Conservation (phyloP, 2,329 filamentous ascomycete genomes). For the Nemania abortiva region DNA sequence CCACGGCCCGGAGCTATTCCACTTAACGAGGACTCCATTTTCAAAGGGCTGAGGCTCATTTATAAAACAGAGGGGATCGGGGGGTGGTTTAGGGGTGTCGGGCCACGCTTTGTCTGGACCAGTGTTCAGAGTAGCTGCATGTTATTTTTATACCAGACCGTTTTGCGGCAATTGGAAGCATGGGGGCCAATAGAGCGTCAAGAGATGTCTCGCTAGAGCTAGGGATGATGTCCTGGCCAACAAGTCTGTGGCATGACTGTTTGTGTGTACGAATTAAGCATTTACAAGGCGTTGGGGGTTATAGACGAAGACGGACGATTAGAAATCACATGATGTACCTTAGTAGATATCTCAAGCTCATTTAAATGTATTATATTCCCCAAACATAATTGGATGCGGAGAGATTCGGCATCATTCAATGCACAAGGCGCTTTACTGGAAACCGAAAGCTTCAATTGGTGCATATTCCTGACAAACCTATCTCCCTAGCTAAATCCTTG, state of each 20-base stretch:
- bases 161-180: conserved; percentile 80
- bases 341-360: conserved; percentile 45
- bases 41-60: conserved; percentile 85
- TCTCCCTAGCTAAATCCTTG: too few species aligned
- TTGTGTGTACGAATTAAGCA: conserved; percentile 45
- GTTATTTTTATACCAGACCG: conserved; percentile 92
- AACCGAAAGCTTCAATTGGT: neutral
- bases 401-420: neutral
- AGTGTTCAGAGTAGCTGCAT: conserved; percentile 97
- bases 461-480: too few species aligned
- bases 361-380: conserved; percentile 32
- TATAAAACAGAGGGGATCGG: conserved; percentile 89
- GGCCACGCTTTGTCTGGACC: conserved; percentile 93
- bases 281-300: conserved; percentile 50
- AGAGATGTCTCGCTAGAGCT: conserved; percentile 45
- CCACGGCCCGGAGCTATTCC: conserved; percentile 81
- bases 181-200: conserved; percentile 55
- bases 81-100: conserved; percentile 95
- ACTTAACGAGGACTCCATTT: conserved; percentile 89
- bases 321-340: conserved; percentile 37
- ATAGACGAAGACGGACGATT: conserved; percentile 44
- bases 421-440: neutral
- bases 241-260: conserved; percentile 7
- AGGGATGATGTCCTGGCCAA: conserved; percentile 6
- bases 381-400: neutral